Evolutionary conservation across 2,329 filamentous ascomycete genomes (phyloP).

Genomic region (Pseudocercospora eumusae): DNA sequence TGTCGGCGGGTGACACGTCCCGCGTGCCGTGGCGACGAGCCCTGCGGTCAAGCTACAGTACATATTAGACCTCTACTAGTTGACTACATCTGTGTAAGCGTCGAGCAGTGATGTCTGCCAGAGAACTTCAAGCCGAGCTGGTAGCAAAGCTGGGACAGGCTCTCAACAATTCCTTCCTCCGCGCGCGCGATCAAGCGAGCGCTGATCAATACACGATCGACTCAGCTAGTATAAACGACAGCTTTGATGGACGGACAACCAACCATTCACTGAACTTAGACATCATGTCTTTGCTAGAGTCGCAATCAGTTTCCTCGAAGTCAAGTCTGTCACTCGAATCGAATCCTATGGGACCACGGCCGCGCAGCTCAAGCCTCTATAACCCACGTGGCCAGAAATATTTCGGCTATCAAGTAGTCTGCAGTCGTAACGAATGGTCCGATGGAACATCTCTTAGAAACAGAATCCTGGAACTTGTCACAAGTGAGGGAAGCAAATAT

Average conservation of each 20-base stretch:
- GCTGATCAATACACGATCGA: no score
- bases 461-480: conserved; percentile 24
- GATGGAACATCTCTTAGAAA: conserved; percentile 26
- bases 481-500: conserved; percentile 14
- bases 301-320: conserved; percentile 6
- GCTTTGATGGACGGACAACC: no score
- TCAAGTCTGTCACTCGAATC: conserved; percentile 1
- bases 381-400: conserved; percentile 14
- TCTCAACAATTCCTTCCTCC: background rate
- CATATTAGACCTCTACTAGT: no score
- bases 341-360: conserved; percentile 10
- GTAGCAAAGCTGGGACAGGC: background rate
- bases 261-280: background rate
- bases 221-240: no score
- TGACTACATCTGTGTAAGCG: no score
- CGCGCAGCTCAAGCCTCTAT: conserved; percentile 13
- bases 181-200: background rate
- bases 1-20: no score
- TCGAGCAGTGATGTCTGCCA: no score
- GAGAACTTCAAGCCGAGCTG: background rate
- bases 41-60: no score
- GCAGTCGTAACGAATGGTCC: conserved; percentile 20
- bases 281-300: conserved; percentile 10
- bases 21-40: background rate
- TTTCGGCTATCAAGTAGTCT: conserved; percentile 21